Conservation (phyloP, 1,284 basidiomycete species). For the Papiliotrema laurentii region DNA sequence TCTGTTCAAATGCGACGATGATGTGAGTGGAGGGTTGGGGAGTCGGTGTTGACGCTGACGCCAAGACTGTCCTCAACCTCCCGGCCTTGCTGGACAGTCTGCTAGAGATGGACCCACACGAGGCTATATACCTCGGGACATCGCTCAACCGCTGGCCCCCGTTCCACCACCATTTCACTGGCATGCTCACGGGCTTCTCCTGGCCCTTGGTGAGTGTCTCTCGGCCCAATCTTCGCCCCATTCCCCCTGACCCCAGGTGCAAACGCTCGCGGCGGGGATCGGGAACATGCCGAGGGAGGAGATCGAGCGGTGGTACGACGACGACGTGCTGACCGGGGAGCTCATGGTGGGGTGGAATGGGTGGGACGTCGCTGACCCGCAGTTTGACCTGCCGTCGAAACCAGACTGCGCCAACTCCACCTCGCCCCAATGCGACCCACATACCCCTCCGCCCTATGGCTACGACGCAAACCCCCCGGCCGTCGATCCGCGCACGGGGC, state of each 20-base stretch:
- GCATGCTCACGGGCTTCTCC: slow-evolving; percentile 25
- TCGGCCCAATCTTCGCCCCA: too few relatives aligned
- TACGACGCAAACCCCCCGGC: slow-evolving; percentile 10
- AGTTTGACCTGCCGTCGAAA: slow-evolving; percentile 11
- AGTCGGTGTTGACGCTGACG: not conserved
- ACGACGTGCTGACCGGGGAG: slow-evolving; percentile 27
- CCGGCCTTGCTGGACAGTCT: slow-evolving; percentile 22
- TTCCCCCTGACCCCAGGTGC: slow-evolving; percentile 10
- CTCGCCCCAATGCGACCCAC: slow-evolving; percentile 12
- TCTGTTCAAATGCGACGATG: slow-evolving; percentile 24
- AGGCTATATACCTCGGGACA: slow-evolving; percentile 22
- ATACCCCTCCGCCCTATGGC: slow-evolving; percentile 14
- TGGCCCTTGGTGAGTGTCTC: slow-evolving; percentile 15
- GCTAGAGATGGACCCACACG: slow-evolving; percentile 9
- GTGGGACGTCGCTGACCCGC: not conserved
- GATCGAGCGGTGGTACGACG: slow-evolving; percentile 13
- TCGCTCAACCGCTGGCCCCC: slow-evolving; percentile 15
- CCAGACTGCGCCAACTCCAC: slow-evolving; percentile 9
- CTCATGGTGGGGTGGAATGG: slow-evolving; percentile 19
- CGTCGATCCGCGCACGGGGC: slow-evolving; percentile 18
- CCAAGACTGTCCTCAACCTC: slow-evolving; percentile 20
- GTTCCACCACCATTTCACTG: slow-evolving; percentile 18
- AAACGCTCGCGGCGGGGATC: slow-evolving; percentile 20
- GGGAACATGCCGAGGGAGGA: slow-evolving; percentile 13
- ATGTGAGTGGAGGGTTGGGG: slow-evolving; percentile 14